Conservation (phyloP, 73 alveolate genomes). For the Paramecium biaurelia region DNA sequence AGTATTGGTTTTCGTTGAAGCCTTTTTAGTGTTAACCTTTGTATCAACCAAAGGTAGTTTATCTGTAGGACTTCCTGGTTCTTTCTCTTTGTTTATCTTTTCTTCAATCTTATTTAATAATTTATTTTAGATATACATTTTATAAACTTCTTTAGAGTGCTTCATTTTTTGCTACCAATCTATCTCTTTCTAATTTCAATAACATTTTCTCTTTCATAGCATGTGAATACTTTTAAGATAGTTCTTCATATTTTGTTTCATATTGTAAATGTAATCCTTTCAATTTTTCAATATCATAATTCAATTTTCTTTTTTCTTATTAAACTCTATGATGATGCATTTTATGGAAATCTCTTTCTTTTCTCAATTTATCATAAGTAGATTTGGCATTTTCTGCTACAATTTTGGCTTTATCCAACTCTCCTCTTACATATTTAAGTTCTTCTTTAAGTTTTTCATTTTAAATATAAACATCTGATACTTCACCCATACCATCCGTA, state of each 20-base stretch:
- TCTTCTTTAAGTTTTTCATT: conserved; percentile 94
- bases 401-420: conserved; percentile 86
- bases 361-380: conserved; percentile 96
- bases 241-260: conserved; percentile 92
- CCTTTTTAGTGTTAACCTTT: conserved; percentile 69
- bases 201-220: conserved; percentile 98
- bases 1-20: conserved; percentile 76
- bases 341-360: conserved; percentile 98
- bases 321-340: conserved; percentile 98
- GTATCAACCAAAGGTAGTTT: conserved; percentile 69
- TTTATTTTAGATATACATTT: conserved; percentile 50
- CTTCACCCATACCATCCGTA: conserved; percentile 91
- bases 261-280: conserved; percentile 95
- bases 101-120: not conserved
- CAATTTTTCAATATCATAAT: conserved; percentile 87
- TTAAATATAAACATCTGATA: conserved; percentile 97
- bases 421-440: conserved; percentile 85
- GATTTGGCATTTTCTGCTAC: conserved; percentile 92
- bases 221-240: conserved; percentile 94
- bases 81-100: conserved; percentile 78
- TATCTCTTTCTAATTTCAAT: conserved; percentile 97
- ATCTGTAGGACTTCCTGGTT: conserved; percentile 67
- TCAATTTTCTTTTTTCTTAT: conserved; percentile 88
- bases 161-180: conserved; percentile 92
- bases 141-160: conserved; percentile 81